Conservation (phyloP, 768 basidiomycete genomes). For the Amanita polypyramis region DNA sequence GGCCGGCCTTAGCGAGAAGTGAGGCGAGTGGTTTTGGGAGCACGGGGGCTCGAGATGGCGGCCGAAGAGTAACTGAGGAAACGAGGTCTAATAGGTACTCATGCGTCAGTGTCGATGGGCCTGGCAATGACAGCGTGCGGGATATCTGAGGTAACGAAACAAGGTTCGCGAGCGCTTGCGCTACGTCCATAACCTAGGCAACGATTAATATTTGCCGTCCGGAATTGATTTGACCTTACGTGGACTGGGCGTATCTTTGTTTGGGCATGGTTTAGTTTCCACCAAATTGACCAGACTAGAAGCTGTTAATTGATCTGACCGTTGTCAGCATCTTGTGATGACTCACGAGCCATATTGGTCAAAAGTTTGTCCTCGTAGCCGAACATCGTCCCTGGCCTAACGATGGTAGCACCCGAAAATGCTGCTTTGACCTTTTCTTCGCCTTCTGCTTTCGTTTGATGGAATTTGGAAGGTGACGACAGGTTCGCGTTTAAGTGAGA, state of each 20-base stretch:
- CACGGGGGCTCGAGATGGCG: conserved; percentile 59
- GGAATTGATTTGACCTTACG: conserved; percentile 29
- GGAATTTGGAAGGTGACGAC: conserved; percentile 72
- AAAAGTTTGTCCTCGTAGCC: conserved; percentile 94
- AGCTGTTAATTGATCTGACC: conserved; percentile 8
- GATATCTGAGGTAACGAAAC: conserved; percentile 50
- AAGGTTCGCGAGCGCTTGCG: conserved; percentile 80
- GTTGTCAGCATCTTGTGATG: conserved; percentile 9
- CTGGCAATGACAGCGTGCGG: conserved; percentile 73
- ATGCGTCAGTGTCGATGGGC: conserved; percentile 78
- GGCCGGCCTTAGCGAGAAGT: conserved; percentile 46
- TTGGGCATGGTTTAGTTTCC: conserved; percentile 83
- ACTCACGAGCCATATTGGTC: conserved; percentile 82
- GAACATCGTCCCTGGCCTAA: conserved; percentile 77
- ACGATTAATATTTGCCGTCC: neutral
- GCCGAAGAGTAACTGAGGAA: conserved; percentile 67
- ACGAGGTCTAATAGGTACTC: conserved; percentile 76
- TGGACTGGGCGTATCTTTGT: conserved; percentile 89
- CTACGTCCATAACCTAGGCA: conserved; percentile 80
- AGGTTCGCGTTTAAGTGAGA: conserved; percentile 89
- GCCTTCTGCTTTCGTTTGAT: conserved; percentile 83
- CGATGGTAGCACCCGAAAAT: conserved; percentile 81
- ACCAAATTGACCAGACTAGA: conserved; percentile 85
- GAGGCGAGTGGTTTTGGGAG: conserved; percentile 68
- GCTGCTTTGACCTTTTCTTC: conserved; percentile 78